Evolutionary conservation across 2,329 filamentous ascomycete species (phyloP).

Genomic region (Alternaria novae-zelandiae): DNA sequence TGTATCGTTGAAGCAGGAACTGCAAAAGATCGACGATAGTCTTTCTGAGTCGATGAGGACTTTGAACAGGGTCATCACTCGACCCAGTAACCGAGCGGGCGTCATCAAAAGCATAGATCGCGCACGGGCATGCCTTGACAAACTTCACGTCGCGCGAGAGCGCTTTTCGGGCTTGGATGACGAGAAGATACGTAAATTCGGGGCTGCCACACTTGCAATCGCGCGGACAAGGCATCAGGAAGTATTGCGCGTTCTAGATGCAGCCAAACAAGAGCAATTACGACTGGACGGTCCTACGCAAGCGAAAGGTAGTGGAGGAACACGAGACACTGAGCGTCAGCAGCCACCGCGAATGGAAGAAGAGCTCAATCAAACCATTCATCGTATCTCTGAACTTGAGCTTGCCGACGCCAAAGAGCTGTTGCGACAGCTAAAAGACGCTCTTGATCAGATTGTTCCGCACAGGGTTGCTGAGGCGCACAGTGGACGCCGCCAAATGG

Average conservation of each 20-base stretch:
- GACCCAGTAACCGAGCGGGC: neutral
- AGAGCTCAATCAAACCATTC: neutral
- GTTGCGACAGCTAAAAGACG: neutral
- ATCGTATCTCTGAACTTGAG: neutral
- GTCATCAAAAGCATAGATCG: neutral
- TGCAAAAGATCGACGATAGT: neutral
- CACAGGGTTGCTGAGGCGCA: neutral
- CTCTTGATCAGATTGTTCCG: neutral
- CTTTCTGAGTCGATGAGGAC: neutral
- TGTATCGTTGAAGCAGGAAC: neutral
- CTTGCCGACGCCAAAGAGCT: neutral
- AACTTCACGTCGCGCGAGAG: neutral
- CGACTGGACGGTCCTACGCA: neutral
- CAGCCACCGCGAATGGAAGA: accelerated
- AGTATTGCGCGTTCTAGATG: neutral
- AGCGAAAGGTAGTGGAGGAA: neutral
- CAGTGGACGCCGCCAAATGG: neutral
- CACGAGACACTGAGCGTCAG: neutral
- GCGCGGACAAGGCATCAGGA: neutral
- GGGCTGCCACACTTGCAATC: neutral
- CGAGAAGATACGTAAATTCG: neutral
- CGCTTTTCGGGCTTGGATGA: neutral
- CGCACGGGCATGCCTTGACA: neutral
- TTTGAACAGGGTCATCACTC: neutral
- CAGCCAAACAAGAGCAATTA: neutral